Evolutionary conservation across 139 green algal species (phyloP).

Genomic region (Coccomyxa sp.): DNA sequence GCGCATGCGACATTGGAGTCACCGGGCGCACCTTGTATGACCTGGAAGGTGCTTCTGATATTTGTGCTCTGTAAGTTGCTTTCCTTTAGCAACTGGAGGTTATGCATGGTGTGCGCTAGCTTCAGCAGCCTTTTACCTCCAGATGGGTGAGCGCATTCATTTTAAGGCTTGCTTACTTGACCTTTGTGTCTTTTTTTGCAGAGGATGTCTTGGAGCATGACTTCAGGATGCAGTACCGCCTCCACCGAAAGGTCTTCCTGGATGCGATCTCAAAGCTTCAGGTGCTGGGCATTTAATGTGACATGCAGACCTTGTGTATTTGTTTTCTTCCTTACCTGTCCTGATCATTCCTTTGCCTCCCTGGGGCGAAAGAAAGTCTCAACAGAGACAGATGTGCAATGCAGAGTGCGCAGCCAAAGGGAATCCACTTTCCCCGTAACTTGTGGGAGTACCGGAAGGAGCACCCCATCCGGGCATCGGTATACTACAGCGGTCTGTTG

Average conservation of each 20-base stretch:
- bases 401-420: not conserved
- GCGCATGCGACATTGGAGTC: not conserved
- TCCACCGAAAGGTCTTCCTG: not conserved
- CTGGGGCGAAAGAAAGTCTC: too few species aligned
- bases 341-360: too few species aligned
- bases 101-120: not conserved
- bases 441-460: conserved; percentile 4
- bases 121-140: too few species aligned
- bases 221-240: not conserved
- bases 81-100: not conserved
- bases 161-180: not conserved
- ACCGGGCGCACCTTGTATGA: not conserved
- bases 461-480: not conserved
- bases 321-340: too few species aligned
- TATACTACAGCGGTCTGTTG: not conserved
- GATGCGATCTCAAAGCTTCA: not conserved
- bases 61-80: not conserved
- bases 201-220: conserved; percentile 4
- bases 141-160: not conserved
- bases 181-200: not conserved
- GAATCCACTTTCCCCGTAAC: not conserved
- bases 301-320: too few species aligned
- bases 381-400: not conserved
- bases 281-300: not conserved
- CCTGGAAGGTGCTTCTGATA: not conserved